Conservation (phyloP, 176 grass and related monocot species). For the Themeda triandra region DNA sequence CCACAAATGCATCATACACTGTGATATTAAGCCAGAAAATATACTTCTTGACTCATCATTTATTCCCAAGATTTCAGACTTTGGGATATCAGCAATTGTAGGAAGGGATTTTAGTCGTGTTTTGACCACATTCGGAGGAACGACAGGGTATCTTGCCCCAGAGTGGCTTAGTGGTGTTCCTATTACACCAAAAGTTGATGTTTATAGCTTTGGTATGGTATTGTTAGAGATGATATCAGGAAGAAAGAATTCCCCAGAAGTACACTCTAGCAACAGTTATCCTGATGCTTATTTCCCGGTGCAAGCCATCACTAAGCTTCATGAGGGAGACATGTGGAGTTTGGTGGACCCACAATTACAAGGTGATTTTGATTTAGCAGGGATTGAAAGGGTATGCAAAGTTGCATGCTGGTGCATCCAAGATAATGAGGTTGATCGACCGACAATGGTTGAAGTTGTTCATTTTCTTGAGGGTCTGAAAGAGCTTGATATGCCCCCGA, state of each 20-base stretch:
- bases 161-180: slow-evolving; percentile 51
- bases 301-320: no score
- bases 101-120: slow-evolving; percentile 52
- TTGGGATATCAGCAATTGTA: slow-evolving; percentile 54
- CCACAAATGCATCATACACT: slow-evolving; percentile 38
- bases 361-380: no score
- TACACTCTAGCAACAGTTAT: no score
- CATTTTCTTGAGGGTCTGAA: no score
- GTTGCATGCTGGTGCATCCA: no score
- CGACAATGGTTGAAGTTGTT: no score
- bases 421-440: no score
- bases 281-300: no score
- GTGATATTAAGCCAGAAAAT: slow-evolving; percentile 51
- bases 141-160: slow-evolving; percentile 48
- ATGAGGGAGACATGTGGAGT: no score
- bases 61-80: slow-evolving; percentile 56
- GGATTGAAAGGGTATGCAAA: no score
- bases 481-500: no score
- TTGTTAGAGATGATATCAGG: slow-evolving; percentile 53
- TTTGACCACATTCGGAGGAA: slow-evolving; percentile 55
- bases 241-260: slow-evolving; percentile 2
- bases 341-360: no score
- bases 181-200: slow-evolving; percentile 50
- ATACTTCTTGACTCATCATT: slow-evolving; percentile 44
- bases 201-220: slow-evolving; percentile 62